Base-by-base conservation (phyloP, 164 flowering plant species). In the Piper longum region DNA sequence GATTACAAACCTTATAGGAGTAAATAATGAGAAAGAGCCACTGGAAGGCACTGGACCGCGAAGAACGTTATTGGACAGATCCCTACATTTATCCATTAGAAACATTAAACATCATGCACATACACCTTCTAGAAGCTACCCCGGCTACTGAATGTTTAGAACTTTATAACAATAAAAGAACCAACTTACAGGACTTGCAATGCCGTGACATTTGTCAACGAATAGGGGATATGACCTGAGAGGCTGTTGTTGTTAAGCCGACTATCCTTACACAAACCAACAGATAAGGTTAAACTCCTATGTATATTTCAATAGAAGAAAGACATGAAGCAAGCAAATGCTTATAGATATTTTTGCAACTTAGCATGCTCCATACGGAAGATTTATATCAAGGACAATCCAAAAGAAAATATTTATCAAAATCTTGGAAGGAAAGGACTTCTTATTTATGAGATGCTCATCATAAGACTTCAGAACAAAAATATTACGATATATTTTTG, bases 191-290 rank as follows among this genome's bases (percentile, higher is more conserved):
- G 64, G 55, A 85, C 86, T 82, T 80, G 81, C 44, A 85, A 71
- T 19, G 91, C 40, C 1, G 73, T 36, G 41, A 80, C 71, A 59
- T 62, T 76, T 17, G 87, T 83, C 72, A 85, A 71, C 41, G 82
- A 70, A 76, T 74, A 54, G 6, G 91, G 91, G 59, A 85, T 85
- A 13, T 18, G 8, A 11, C 85, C 88, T 1, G 79, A 41, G 74
- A 85, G 64, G 69, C 70, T 82, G 76, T 85, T 85, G 72, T 85
- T 83, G 75, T 85, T 85, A 51, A 85, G 87, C 76, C 90, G 90
- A 56, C 90, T 85, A 74, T 78, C 73, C 80, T 76, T 77, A 59
- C 80, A 78, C 71, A 77, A 41, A 69, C 61, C 58, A 45, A 56
- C 72, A 66, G 36, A 5, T 14, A 48, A 8, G 14, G 52, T 9